Evolutionary conservation across 2,329 filamentous ascomycete genomes (phyloP).

Genomic region (Ophiostoma himal-ulmi): DNA sequence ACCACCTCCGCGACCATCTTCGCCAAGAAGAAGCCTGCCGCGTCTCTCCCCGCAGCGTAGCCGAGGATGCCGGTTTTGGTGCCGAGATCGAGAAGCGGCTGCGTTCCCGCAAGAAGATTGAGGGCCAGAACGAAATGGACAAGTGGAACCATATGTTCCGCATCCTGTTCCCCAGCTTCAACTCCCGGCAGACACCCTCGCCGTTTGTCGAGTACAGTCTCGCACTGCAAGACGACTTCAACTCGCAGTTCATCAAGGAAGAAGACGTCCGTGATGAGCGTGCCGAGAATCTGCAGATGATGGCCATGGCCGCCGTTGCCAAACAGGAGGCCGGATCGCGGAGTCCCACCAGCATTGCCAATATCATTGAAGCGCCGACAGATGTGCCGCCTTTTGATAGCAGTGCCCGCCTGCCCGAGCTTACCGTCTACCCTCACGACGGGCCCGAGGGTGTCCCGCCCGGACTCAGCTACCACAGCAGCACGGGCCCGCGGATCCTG

Average conservation of each 20-base stretch:
- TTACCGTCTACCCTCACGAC: not conserved
- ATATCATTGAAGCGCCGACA: not conserved
- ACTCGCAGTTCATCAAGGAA: not conserved
- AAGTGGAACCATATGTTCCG: slow-evolving; percentile 38
- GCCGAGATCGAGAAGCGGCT: slow-evolving; percentile 34
- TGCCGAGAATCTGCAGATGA: not conserved
- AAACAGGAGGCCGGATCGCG: not conserved
- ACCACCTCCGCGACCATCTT: slow-evolving; percentile 33
- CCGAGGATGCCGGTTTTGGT: slow-evolving; percentile 35
- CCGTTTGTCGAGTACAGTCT: slow-evolving; percentile 27
- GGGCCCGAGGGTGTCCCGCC: not conserved
- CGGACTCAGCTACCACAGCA: not conserved
- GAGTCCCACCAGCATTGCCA: not conserved
- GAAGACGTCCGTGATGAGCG: not conserved
- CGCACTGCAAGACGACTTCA: not conserved
- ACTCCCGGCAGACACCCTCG: slow-evolving; percentile 30
- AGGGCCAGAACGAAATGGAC: slow-evolving; percentile 32
- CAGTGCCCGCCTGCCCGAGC: not conserved
- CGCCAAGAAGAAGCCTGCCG: slow-evolving; percentile 29
- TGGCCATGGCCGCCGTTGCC: slow-evolving; percentile 2
- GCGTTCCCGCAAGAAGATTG: slow-evolving; percentile 33
- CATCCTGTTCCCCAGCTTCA: slow-evolving; percentile 34
- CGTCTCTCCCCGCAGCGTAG: slow-evolving; percentile 27
- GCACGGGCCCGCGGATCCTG: not conserved
- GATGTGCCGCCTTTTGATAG: not conserved